Percentiles rank a stretch among this genome's conserved stretches.
Evolutionary conservation across 441 rosid species (phyloP).

Genomic region (Pelargonium hybrid): DNA sequence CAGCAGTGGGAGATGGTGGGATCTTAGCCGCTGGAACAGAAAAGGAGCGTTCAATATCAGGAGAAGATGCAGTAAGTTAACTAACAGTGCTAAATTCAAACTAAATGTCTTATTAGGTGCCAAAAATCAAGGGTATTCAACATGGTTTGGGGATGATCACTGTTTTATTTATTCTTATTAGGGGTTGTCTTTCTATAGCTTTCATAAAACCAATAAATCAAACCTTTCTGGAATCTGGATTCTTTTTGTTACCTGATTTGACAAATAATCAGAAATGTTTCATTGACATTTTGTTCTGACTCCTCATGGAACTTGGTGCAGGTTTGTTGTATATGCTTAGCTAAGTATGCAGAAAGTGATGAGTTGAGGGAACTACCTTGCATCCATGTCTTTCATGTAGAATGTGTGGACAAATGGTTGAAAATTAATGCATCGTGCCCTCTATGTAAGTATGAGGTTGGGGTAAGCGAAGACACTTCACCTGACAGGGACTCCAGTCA

Average conservation of each 20-base stretch:
- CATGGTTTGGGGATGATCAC: background rate
- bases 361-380: conserved; percentile 88
- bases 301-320: conserved; percentile 20
- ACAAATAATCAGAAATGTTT: no score
- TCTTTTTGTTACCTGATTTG: no score
- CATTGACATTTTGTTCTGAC: background rate
- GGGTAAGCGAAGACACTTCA: conserved; percentile 35
- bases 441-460: conserved; percentile 83
- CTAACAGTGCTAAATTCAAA: background rate
- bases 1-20: conserved; percentile 59
- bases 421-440: conserved; percentile 91
- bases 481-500: conserved; percentile 16
- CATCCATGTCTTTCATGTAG: conserved; percentile 82
- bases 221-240: no score
- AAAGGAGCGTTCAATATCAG: conserved; percentile 65
- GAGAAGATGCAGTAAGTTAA: conserved; percentile 82
- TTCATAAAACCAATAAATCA: no score
- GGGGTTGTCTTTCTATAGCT: no score
- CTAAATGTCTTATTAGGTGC: no score
- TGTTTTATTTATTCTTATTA: no score
- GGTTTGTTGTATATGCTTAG: conserved; percentile 97
- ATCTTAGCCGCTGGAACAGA: conserved; percentile 90
- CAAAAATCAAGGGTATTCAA: background rate
- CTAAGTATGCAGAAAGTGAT: conserved; percentile 74
- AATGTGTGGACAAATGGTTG: conserved; percentile 92